phyloP scores from a whole-genome alignment of 73 alveolate species.

The Paramecium biaurelia region DNA sequence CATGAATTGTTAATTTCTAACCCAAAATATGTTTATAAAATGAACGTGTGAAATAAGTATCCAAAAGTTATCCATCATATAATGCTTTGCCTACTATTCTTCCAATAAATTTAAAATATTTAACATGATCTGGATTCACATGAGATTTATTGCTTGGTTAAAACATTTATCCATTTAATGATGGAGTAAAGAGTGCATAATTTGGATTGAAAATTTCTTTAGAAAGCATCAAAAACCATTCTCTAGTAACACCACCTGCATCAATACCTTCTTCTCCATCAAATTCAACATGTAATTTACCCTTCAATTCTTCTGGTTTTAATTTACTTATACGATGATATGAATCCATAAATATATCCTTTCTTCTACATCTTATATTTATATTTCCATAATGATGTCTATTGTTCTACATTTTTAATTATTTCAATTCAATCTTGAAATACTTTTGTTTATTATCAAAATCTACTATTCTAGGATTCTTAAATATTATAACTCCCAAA shows the following conservation, averaged over 20 bases:
- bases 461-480: conserved; percentile 49
- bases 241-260: conserved; percentile 99
- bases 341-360: conserved; percentile 48
- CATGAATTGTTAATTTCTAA: conserved; percentile 90
- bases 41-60: conserved; percentile 95
- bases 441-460: conserved; percentile 57
- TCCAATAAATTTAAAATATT: conserved; percentile 98
- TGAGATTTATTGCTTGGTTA: conserved; percentile 70
- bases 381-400: conserved; percentile 15
- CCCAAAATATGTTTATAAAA: conserved; percentile 98
- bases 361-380: conserved; percentile 54
- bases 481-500: conserved; percentile 39
- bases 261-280: conserved; percentile 98
- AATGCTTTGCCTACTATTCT: conserved; percentile 96
- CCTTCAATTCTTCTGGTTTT: conserved; percentile 52
- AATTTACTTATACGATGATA: conserved; percentile 24
- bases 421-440: conserved; percentile 36
- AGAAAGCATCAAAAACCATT: conserved; percentile 96
- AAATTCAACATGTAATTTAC: conserved; percentile 72
- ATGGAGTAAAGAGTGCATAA: conserved; percentile 80
- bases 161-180: conserved; percentile 56
- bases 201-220: conserved; percentile 98
- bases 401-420: neutral
- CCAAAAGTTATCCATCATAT: conserved; percentile 90
- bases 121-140: conserved; percentile 88